Base-by-base conservation (phyloP, 2,329 filamentous ascomycete species). In the Penicillium freii region DNA sequence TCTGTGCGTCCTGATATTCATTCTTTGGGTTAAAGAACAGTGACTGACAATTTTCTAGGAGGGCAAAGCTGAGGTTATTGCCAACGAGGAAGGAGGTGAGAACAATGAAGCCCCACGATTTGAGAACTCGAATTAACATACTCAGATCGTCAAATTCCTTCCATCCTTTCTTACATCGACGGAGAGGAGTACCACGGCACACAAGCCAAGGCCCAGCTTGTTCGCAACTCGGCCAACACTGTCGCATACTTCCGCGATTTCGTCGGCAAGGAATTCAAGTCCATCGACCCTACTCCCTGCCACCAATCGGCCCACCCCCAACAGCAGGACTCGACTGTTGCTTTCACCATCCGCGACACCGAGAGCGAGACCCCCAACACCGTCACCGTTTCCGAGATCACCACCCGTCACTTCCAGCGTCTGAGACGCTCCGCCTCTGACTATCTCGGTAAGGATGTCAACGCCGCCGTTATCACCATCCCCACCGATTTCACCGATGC, bases 141-240 rank as follows among this genome's bases (percentile, higher is more conserved):
- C 13, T 39, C 65, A 93, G 94, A 99, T 79, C 92, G 94, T 76
- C 93, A 97, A 77, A 99, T 99, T 65, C 94, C 94, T 65, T 91
- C 92, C 43, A 87, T 95, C 68, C 82, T 99, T 68, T 97, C 94
- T 38, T 99, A 99, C 75, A 88, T 96, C 71, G 88, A 92, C 54
- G 94, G 92, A 65, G 94, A 99, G 73, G 93, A 99, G 80, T 97
- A 96, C 78, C 92, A 95, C 72, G 94, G 94, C 70, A 88, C 90
- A 64, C 93, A 99, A 79, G 94, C 93, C 70, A 99, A 97, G 84
- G 82, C 84, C 64, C 93, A 97, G 80, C 85, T 97, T 58, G 84
- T 97, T 66, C 89, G 94, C 72, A 97, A 99, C 78, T 84, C 91
- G 64, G 85, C 86, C 75, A 97, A 97, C 83, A 97, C 94, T 23